Evolutionary conservation across 768 basidiomycete genomes (phyloP).

Genomic region (Lyophyllum shimeji): DNA sequence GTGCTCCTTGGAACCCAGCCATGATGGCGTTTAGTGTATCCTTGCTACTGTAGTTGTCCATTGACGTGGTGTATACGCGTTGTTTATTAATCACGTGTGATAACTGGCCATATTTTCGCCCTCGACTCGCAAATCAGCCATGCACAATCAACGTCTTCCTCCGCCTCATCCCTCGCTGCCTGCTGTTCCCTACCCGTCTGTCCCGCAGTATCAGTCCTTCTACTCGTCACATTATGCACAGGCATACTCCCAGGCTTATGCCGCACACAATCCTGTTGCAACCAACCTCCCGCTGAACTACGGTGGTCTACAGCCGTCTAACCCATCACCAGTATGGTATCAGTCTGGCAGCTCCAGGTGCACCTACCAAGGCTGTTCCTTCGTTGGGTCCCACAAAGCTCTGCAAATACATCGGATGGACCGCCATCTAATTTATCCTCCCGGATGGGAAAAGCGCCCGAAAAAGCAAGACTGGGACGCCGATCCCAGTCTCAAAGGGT

Average conservation of each 20-base stretch:
- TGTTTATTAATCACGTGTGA: slow-evolving; percentile 22
- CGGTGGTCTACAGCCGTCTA: neutral
- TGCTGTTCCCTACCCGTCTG: neutral
- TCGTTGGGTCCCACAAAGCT: slow-evolving; percentile 66
- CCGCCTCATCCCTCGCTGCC: slow-evolving; percentile 4
- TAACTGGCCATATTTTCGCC: slow-evolving; percentile 2
- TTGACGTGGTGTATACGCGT: slow-evolving; percentile 18
- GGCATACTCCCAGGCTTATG: slow-evolving; percentile 13
- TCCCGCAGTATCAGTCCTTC: slow-evolving; percentile 4
- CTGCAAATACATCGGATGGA: slow-evolving; percentile 88
- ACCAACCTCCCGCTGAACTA: neutral
- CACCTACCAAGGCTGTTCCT: slow-evolving; percentile 61
- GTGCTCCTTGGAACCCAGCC: slow-evolving; percentile 9
- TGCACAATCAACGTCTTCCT: slow-evolving; percentile 1
- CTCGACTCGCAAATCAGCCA: neutral
- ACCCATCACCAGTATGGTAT: slow-evolving; percentile 46
- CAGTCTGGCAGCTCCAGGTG: slow-evolving; percentile 63
- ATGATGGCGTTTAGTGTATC: slow-evolving; percentile 14
- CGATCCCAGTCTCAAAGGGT: slow-evolving; percentile 82
- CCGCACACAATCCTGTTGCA: neutral
- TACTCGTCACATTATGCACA: slow-evolving; percentile 23
- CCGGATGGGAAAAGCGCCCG: slow-evolving; percentile 61
- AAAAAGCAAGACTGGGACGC: slow-evolving; percentile 73
- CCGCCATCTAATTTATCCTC: slow-evolving; percentile 81
- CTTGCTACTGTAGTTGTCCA: slow-evolving; percentile 16